Percentiles rank a stretch among this genome's conserved stretches.
phyloP scores from a whole-genome alignment of 441 rosid genomes.

The Dalechampia spathulata region DNA sequence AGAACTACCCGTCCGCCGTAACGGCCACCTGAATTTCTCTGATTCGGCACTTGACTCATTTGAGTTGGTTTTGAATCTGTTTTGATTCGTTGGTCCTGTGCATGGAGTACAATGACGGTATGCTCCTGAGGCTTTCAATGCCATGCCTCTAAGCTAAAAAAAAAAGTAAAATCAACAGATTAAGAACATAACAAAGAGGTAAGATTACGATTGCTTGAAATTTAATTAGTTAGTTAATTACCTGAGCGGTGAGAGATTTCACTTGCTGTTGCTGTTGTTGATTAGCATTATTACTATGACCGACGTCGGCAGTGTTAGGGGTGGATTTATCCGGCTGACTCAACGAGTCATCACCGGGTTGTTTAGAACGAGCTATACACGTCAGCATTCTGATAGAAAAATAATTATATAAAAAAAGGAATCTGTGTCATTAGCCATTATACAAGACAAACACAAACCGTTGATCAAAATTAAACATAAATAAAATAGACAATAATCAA shows the following conservation, averaged over 20 bases:
- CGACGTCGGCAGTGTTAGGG: no score
- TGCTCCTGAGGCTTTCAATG: constrained; percentile 91
- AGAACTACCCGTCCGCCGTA: constrained; percentile 65
- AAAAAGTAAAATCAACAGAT: no score
- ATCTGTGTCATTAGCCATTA: not conserved
- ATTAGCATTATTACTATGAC: no score
- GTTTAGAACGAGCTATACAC: constrained; percentile 89
- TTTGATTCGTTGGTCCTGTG: constrained; percentile 42
- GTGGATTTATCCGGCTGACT: constrained; percentile 47
- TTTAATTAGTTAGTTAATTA: constrained; percentile 4
- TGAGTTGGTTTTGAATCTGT: constrained; percentile 25
- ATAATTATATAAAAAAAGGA: no score
- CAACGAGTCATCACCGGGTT: constrained; percentile 59
- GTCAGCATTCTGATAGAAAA: constrained; percentile 82
- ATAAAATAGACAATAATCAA: no score
- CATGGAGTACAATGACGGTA: constrained; percentile 83
- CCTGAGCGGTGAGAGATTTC: constrained; percentile 87
- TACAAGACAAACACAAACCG: constrained; percentile 4
- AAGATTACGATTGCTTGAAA: no score
- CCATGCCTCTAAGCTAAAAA: constrained; percentile 76
- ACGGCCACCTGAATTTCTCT: constrained; percentile 62
- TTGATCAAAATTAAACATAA: not conserved
- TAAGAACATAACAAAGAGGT: no score
- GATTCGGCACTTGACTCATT: constrained; percentile 51
- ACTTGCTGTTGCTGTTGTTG: constrained; percentile 33